Conservation (phyloP, 306 rosid species). For the Sesbania bispinosa region DNA sequence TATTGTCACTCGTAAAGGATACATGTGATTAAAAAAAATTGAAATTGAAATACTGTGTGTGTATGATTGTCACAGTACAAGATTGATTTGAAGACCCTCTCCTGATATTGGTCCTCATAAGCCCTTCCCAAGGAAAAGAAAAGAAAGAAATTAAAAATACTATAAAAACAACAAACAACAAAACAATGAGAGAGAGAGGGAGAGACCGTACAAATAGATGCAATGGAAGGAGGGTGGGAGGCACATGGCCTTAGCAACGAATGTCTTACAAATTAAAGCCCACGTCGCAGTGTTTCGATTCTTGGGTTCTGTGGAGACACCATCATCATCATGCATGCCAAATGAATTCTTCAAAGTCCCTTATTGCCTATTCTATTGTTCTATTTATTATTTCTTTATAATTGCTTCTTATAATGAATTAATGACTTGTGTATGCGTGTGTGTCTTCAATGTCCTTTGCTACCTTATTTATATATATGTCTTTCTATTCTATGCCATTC, state of each 20-base stretch:
- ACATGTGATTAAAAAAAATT: too few relatives aligned
- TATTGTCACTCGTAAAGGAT: too few relatives aligned
- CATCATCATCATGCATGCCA: constrained; percentile 79
- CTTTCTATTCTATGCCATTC: constrained; percentile 34
- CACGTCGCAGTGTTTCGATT: constrained; percentile 69
- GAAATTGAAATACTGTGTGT: too few relatives aligned
- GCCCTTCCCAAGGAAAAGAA: too few relatives aligned
- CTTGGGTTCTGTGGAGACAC: constrained; percentile 63
- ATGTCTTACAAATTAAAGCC: constrained; percentile 58
- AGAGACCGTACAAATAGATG: constrained; percentile 32
- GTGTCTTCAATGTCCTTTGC: constrained; percentile 35
- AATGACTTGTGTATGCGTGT: constrained; percentile 19
- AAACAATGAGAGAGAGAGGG: neutral
- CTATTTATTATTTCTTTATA: constrained; percentile 61
- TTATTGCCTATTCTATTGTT: too few relatives aligned
- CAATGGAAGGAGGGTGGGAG: constrained; percentile 59
- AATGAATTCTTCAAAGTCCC: constrained; percentile 29
- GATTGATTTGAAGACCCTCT: too few relatives aligned
- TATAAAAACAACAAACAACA: too few relatives aligned
- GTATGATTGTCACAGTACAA: too few relatives aligned
- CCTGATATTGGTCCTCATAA: too few relatives aligned
- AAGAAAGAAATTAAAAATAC: too few relatives aligned
- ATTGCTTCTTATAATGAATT: constrained; percentile 43
- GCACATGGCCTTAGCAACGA: constrained; percentile 68
- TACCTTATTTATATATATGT: constrained; percentile 6